Evolutionary conservation across 1,284 basidiomycete species (phyloP).

Genomic region (Peniophora sp.): DNA sequence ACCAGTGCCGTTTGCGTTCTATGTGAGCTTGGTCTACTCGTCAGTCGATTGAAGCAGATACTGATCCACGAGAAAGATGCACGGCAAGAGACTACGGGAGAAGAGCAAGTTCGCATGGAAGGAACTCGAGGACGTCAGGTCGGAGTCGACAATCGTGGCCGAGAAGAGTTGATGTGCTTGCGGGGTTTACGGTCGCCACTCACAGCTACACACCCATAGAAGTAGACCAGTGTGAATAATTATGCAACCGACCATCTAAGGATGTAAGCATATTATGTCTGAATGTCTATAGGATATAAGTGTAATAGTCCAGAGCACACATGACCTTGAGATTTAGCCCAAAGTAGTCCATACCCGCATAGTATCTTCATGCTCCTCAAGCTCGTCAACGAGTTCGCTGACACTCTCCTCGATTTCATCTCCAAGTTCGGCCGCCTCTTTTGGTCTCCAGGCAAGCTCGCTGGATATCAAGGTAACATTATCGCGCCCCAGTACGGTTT

Average conservation of each 20-base stretch:
- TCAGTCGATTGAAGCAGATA: neutral
- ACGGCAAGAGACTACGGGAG: slow-evolving; percentile 49
- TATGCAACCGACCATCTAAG: too few relatives aligned
- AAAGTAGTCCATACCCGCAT: slow-evolving; percentile 56
- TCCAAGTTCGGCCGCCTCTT: slow-evolving; percentile 30
- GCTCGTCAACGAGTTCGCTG: slow-evolving; percentile 38
- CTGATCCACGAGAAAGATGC: slow-evolving; percentile 28
- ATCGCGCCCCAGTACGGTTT: slow-evolving; percentile 28
- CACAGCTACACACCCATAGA: too few relatives aligned
- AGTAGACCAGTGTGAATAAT: too few relatives aligned
- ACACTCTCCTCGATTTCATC: slow-evolving; percentile 35
- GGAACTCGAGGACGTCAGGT: slow-evolving; percentile 14
- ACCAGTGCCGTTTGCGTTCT: slow-evolving; percentile 45
- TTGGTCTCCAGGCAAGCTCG: slow-evolving; percentile 51
- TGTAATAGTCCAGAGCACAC: too few relatives aligned
- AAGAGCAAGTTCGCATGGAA: slow-evolving; percentile 45
- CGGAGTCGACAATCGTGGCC: neutral
- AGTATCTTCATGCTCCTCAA: slow-evolving; percentile 60
- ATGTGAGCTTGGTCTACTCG: slow-evolving; percentile 22
- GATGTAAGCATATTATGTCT: too few relatives aligned
- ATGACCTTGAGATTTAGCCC: slow-evolving; percentile 16
- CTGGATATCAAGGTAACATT: slow-evolving; percentile 34
- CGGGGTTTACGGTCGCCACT: too few relatives aligned
- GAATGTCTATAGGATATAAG: too few relatives aligned
- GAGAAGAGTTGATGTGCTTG: neutral